Base-by-base conservation (phyloP, 176 grass and related monocot genomes). In the Aegilops sharonensis region DNA sequence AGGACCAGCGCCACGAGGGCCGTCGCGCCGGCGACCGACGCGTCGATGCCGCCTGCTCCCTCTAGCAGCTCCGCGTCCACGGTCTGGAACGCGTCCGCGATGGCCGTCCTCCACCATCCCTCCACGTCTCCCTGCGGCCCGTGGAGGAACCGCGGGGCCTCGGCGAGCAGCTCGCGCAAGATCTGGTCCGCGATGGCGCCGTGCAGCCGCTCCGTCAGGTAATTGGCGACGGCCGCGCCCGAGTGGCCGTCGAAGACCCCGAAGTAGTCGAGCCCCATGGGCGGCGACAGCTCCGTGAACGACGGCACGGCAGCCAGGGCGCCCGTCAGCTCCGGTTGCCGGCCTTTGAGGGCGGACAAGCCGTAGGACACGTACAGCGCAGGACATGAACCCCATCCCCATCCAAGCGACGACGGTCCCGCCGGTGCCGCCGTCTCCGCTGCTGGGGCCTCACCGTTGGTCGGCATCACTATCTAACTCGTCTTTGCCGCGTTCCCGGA, bases 351-450 rank as follows among this genome's bases (percentile, higher is more conserved):
- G 2, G 47, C 40, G n/a, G 9, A 72, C 1, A 45, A 2, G 47
- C 80, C 72, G 72, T 78, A 83, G 7, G 86, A 77, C 17, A 88
- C 31, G 72, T 88, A 78, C 17, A 77, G 14, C 45, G 2, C 2
- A 11, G 79, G 30, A 14, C 59, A 66, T 23, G 20, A 5, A 34
- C 60, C 60, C 70, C n/a, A 34, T 3, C 60, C 60, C 70, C n/a
- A 34, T 3, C 29, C 71, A 7, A 14, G 23, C 42, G 15, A 40
- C 25, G 61, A 6, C 27, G 29, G 50, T 18, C 15, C 21, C 43
- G 42, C 43, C 30, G 45, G 45, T 3, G 11, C 18, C 17, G 1
- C 11, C 64, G 34, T 29, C 40, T 15, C 5, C 7, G 34, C 37
- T 18, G 37, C 62, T 20, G 78, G 25, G 39, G 25, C 24, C 4